These are phyloP conservation scores for Perkinsus olseni DNA, from an alignment of 169 alveolate genomes.

Conservation along the genomic window DNA sequence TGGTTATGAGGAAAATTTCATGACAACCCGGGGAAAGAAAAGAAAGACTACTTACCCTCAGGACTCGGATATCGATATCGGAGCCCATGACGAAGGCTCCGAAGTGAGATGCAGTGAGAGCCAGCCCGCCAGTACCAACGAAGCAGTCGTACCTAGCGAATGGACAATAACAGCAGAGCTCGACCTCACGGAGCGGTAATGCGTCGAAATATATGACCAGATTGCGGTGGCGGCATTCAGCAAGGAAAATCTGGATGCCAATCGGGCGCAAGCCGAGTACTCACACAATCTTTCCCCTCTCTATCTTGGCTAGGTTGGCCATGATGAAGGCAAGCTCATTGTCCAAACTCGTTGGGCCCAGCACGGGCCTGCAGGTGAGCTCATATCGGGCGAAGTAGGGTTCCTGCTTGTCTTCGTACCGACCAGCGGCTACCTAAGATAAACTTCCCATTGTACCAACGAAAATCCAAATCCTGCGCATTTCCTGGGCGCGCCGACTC, in stretches of 20 bases:
- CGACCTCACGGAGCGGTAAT: too few relatives aligned
- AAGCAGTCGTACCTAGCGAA: conserved; percentile 74
- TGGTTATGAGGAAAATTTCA: too few relatives aligned
- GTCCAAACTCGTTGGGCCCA: conserved; percentile 97
- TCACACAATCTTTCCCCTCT: conserved; percentile 46
- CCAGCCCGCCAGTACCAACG: conserved; percentile 93
- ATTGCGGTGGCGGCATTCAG: too few relatives aligned
- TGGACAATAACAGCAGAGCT: too few relatives aligned
- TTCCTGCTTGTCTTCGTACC: neutral
- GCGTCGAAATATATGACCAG: too few relatives aligned
- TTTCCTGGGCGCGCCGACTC: too few relatives aligned
- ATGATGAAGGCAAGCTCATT: conserved; percentile 89
- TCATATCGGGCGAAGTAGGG: conserved; percentile 38
- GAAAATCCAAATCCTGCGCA: too few relatives aligned
- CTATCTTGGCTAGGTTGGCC: conserved; percentile 70
- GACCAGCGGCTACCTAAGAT: neutral
- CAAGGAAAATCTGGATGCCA: too few relatives aligned
- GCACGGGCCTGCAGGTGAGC: conserved; percentile 79
- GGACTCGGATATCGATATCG: conserved; percentile 88
- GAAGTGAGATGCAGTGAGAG: conserved; percentile 76
- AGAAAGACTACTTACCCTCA: conserved; percentile 54
- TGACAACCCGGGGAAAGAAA: conserved; percentile 36
- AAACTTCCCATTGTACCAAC: too few relatives aligned
- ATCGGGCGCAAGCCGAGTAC: too few relatives aligned
- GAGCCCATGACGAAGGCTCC: conserved; percentile 85